Conservation (phyloP, 2,329 filamentous ascomycete genomes). For the Fusarium sp. region DNA sequence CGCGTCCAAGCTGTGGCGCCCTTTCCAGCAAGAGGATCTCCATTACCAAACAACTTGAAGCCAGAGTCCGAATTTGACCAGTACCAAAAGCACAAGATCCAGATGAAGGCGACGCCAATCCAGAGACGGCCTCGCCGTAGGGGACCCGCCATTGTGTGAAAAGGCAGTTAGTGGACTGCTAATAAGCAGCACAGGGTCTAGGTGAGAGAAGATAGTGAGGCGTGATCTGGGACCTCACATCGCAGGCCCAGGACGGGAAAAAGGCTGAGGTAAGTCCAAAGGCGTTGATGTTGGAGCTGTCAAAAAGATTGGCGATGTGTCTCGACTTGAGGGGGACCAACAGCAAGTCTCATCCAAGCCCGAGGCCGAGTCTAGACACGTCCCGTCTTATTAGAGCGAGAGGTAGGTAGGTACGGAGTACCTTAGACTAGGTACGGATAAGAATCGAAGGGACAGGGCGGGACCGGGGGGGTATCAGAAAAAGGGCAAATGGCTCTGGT, state of each 20-base stretch:
- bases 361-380: slow-evolving; percentile 18
- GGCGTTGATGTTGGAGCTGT: slow-evolving; percentile 22
- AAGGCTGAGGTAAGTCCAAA: slow-evolving; percentile 9
- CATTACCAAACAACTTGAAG: slow-evolving; percentile 29
- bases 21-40: slow-evolving; percentile 37
- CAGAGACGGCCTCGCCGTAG: slow-evolving; percentile 41
- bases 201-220: slow-evolving; percentile 11
- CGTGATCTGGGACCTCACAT: slow-evolving; percentile 29
- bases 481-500: slow-evolving; percentile 7
- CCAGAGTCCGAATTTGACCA: slow-evolving; percentile 31
- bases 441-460: not conserved
- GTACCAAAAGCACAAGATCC: slow-evolving; percentile 43
- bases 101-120: slow-evolving; percentile 37
- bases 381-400: slow-evolving; percentile 3
- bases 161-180: slow-evolving; percentile 20
- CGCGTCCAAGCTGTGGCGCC: slow-evolving; percentile 40
- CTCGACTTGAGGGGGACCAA: slow-evolving; percentile 16
- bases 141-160: slow-evolving; percentile 31
- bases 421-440: not conserved
- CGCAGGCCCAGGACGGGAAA: slow-evolving; percentile 24
- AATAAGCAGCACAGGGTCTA: slow-evolving; percentile 11
- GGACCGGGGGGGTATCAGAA: not conserved
- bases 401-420: not conserved
- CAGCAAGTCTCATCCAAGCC: slow-evolving; percentile 20
- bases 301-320: slow-evolving; percentile 29